These are phyloP conservation scores for Collybiopsis confluens DNA, from an alignment of 768 basidiomycete genomes.

Conservation along the genomic window DNA sequence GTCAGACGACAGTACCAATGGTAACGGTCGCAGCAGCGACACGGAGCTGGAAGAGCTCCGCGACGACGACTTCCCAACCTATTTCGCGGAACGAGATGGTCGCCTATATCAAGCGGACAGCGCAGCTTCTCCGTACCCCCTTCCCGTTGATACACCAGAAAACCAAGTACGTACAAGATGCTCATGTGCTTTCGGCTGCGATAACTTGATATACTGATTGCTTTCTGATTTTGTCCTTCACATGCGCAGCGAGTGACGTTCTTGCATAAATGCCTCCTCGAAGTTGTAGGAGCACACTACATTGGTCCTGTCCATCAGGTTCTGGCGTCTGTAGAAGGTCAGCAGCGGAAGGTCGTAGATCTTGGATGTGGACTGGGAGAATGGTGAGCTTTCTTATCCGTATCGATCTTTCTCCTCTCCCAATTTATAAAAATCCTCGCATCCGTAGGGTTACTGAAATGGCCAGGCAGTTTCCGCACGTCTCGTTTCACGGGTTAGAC, in stretches of 20 bases:
- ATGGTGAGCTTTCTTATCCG: constrained; percentile 47
- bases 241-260: constrained; percentile 50
- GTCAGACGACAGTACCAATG: background rate
- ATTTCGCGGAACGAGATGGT: constrained; percentile 54
- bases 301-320: constrained; percentile 56
- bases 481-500: constrained; percentile 67
- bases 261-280: constrained; percentile 44
- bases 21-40: background rate
- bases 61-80: constrained; percentile 50
- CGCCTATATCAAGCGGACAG: constrained; percentile 68
- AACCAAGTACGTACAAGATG: constrained; percentile 43
- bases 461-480: constrained; percentile 60
- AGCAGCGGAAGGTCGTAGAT: constrained; percentile 58
- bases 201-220: too few relatives aligned
- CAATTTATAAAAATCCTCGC: constrained; percentile 15
- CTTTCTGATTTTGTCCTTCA: background rate
- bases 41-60: constrained; percentile 37
- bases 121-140: constrained; percentile 54
- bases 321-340: constrained; percentile 35
- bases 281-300: constrained; percentile 52
- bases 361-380: constrained; percentile 72
- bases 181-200: too few relatives aligned
- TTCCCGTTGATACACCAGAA: constrained; percentile 71
- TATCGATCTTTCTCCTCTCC: constrained; percentile 1
- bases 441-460: constrained; percentile 66